These are phyloP conservation scores for Chlamydomonas sphaeroides DNA, from an alignment of 139 green algal genomes.

Conservation along the genomic window DNA sequence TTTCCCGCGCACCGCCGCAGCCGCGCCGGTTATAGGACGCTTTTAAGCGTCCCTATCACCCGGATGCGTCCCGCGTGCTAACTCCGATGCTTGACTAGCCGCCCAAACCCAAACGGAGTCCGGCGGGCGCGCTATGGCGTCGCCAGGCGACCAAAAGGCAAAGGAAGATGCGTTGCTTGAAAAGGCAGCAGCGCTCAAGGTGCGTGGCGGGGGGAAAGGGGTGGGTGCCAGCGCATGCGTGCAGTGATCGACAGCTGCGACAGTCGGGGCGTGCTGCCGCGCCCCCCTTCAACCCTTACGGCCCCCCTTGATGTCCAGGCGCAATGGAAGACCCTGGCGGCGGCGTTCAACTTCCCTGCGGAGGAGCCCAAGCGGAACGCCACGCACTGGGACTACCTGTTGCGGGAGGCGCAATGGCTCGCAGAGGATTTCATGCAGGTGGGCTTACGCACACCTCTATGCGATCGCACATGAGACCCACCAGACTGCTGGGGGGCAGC, in stretches of 20 bases:
- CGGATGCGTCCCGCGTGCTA: too few species aligned
- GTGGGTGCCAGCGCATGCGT: neutral
- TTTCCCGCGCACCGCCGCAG: too few species aligned
- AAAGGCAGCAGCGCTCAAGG: conserved; percentile 35
- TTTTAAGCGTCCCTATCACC: too few species aligned
- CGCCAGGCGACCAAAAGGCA: conserved; percentile 14
- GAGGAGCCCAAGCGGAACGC: conserved; percentile 43
- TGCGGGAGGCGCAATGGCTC: conserved; percentile 53
- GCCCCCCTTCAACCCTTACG: neutral
- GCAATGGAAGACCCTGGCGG: conserved; percentile 40
- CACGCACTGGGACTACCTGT: conserved; percentile 58
- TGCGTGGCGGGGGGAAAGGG: neutral
- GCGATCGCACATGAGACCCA: too few species aligned
- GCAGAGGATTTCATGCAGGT: conserved; percentile 60
- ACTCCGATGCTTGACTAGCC: too few species aligned
- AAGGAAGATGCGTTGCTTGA: conserved; percentile 49
- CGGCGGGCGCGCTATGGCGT: neutral
- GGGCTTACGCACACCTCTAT: neutral
- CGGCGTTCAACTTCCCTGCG: conserved; percentile 40
- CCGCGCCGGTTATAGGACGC: too few species aligned
- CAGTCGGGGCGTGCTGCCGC: neutral
- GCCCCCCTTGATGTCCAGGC: conserved; percentile 5
- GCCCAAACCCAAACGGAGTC: neutral
- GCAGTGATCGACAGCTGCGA: neutral
- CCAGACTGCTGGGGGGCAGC: too few species aligned